Base-by-base conservation (phyloP, 495 filamentous ascomycete genomes). In the Xylaria cubensis region DNA sequence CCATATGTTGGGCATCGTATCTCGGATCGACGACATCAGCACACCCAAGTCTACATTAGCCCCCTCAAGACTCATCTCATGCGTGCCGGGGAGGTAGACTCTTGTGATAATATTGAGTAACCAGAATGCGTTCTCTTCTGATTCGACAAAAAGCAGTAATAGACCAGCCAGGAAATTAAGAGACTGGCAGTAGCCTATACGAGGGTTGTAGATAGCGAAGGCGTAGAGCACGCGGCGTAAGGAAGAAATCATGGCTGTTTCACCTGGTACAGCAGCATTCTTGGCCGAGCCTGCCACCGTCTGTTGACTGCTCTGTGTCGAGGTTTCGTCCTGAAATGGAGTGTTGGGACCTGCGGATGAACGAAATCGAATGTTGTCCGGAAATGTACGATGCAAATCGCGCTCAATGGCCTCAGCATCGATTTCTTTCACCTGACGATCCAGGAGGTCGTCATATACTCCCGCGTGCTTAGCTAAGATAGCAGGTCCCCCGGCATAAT, bases 151-250 rank as follows among this genome's bases (percentile, higher is more conserved):
- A 0, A 99, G 88, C 9, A 99, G 90, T n/a, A 99, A 87, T 64
- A 98, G 86, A 15, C 94, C 96, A n/a, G 95, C 94, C 68, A 99
- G 87, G 81, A 99, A 99, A 81, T 99, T 99, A 13, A 99, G 88
- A 13, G 93, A 97, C 77, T 99, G 96, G 70, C 96, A 98, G 78
- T 99, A 99, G 24, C 96, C 96, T 75, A 97, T 93, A 69, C 88
- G 86, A 2, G 96, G 95, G 71, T 93, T 94, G 81, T 97, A 91
- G 36, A 97, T 87, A 8, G 96, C 90, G 79, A 97, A 98, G 10
- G 95, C 94, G 74, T 92, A 91, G 46, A 99, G 87, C 10, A 98
- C 94, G 32, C 93, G 90, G 24, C 96, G 90, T 2, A 99, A 87
- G 0, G 94, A 89, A 56, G 88, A 83, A 36, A 99, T 89, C 74